Conservation (phyloP, 306 rosid genomes). For the Mucuna pruriens region DNA sequence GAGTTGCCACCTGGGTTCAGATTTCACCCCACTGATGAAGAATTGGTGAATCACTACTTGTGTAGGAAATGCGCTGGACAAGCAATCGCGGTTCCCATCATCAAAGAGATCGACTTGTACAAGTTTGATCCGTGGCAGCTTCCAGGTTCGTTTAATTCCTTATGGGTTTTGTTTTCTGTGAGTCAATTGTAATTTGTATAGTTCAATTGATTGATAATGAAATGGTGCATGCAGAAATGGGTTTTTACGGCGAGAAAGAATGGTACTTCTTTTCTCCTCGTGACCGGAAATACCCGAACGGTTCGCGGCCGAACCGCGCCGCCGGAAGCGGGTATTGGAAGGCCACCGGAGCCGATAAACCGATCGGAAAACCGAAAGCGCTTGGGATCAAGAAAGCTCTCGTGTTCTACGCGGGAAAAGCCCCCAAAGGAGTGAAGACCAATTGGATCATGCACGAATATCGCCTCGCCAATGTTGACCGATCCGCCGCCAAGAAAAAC, state of each 20-base stretch:
- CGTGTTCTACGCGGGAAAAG: constrained; percentile 89
- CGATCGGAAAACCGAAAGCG: constrained; percentile 81
- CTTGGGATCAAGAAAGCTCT: constrained; percentile 92
- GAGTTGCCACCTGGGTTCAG: constrained; percentile 90
- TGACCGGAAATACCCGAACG: constrained; percentile 93
- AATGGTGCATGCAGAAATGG: constrained; percentile 53
- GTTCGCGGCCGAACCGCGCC: constrained; percentile 93
- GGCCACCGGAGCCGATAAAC: constrained; percentile 97
- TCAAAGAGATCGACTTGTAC: constrained; percentile 87
- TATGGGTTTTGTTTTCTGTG: background rate
- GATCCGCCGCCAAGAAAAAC: constrained; percentile 75
- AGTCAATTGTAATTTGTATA: background rate
- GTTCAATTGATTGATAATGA: background rate
- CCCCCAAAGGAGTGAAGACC: constrained; percentile 85
- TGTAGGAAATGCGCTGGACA: constrained; percentile 71
- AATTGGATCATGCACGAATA: constrained; percentile 99
- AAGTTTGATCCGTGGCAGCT: constrained; percentile 96
- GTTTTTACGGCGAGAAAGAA: constrained; percentile 82
- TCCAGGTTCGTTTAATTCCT: constrained; percentile 61
- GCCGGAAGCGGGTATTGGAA: constrained; percentile 94
- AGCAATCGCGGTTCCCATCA: constrained; percentile 67
- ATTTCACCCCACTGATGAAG: constrained; percentile 96
- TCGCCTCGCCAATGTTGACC: constrained; percentile 92
- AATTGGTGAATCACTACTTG: constrained; percentile 78
- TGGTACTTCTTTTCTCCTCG: constrained; percentile 98